Base-by-base conservation (phyloP, 768 basidiomycete species). In the Lentinula lateritia region DNA sequence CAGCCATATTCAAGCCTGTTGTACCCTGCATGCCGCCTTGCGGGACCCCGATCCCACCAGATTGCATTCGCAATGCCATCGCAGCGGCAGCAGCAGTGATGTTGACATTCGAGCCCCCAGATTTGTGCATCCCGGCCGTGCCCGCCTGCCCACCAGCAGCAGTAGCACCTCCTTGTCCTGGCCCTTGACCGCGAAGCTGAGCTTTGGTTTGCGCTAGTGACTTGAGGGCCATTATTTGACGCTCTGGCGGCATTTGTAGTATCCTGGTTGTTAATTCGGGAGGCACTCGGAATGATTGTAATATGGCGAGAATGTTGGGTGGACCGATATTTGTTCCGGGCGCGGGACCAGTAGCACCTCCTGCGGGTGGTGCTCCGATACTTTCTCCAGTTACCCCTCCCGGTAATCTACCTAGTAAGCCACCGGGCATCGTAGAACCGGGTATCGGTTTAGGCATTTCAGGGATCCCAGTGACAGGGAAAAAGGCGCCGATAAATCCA, bases 401-500 rank as follows among this genome's bases (percentile, higher is more conserved):
- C 2, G 42, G 16, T 23, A 48, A 4, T 9, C 46, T 20, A 23
- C 46, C 46, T 20, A 13, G 52, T 18, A 56, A 41, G 15, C 34
- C 38, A 12, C 41, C 18, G 13, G 20, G 23, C 43, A 42, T 46
- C 6, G 18, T 20, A 36, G 58, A 15, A n/a, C 32, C 58, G 5
- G 48, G 20, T 32, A 50, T 35, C 16, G 50, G 20, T 41, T 41
- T 60, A 8, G 59, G 59, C 59, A 60, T 60, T 35, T 60, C 59
- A 36, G 48, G 32, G 9, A 60, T 60, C 6, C 59, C 59, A 32
- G 9, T 52, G 3, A 32, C 50, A 8, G 59, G 59, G 32, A 50
- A 60, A 18, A 60, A 50, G 12, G 59, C 50, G 3, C 50, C 59
- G 36, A 52, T 52, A n/a, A 60, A 39, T 42, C 59, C 59, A 52